Conservation (phyloP, 1,284 basidiomycete genomes). For the Singerocomus inundabilis region DNA sequence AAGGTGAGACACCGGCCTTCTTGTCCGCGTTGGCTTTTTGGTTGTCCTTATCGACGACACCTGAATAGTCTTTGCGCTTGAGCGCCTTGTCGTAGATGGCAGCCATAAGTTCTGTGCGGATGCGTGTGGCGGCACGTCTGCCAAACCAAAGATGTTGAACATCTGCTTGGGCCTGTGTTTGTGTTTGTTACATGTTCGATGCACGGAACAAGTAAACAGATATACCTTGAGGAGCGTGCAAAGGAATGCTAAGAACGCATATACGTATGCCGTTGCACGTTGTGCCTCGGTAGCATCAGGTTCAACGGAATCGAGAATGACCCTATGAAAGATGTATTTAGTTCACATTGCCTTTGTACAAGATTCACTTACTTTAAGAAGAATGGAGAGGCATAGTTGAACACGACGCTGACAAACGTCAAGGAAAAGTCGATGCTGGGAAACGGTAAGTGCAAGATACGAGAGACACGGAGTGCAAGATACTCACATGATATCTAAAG, state of each 20-base stretch:
- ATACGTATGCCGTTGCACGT: constrained; percentile 60
- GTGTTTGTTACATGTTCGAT: not conserved
- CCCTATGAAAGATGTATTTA: constrained; percentile 19
- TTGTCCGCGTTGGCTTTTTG: constrained; percentile 17
- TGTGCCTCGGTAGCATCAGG: constrained; percentile 36
- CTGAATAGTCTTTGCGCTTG: constrained; percentile 81
- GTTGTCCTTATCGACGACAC: constrained; percentile 60
- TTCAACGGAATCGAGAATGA: constrained; percentile 36
- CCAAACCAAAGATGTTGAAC: constrained; percentile 67
- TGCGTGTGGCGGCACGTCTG: constrained; percentile 55
- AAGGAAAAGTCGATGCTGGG: constrained; percentile 60
- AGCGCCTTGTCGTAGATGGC: constrained; percentile 90
- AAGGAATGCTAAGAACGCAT: constrained; percentile 55
- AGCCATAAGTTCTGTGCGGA: constrained; percentile 61
- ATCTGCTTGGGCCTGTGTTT: constrained; percentile 51
- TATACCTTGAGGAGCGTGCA: constrained; percentile 47
- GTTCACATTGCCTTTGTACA: not conserved
- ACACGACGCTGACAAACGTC: constrained; percentile 54
- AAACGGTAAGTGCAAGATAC: not conserved
- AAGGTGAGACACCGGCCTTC: constrained; percentile 15
- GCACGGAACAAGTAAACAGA: not conserved
- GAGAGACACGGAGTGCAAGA: not conserved
- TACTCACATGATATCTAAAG: constrained; percentile 62
- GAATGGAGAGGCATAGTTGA: constrained; percentile 57
- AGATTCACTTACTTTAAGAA: constrained; percentile 39